Base-by-base conservation (phyloP, 164 flowering plant genomes). In the Tetrastigma voinierianum region DNA sequence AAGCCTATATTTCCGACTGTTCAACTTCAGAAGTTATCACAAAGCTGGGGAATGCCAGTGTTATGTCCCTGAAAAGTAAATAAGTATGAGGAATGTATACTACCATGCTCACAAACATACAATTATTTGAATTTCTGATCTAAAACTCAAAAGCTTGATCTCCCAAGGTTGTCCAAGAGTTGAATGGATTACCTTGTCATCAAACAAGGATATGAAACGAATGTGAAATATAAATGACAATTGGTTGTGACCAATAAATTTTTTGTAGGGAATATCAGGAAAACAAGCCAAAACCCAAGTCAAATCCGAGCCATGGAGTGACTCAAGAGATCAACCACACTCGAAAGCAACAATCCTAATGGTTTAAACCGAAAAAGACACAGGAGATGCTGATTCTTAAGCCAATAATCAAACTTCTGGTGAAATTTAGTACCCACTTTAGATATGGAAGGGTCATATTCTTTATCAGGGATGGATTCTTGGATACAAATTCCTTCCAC, bases 41-140 rank as follows among this genome's bases (percentile, higher is more conserved):
- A 75, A 94, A 94, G 77, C 98, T 94, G 1, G 98, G 98, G 74
- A 94, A 91, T 25, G 97, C 87, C 11, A 83, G 18, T 10, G 91
- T 86, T 72, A 91, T 84, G 67, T 90, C 96, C 92, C 98, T n/a
- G n/a, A n/a, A n/a, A n/a, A 60, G 51, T 9, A 4, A n/a, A 61
- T 3, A 65, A 51, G 19, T 48, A 56, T 17, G 13, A 23, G 46
- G n/a, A 63, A 32, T 32, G 40, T 32, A 4, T 32, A 32, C n/a
- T n/a, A n/a, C 7, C 40, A 32, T 32, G 6, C n/a, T 32, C 40
- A 1, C 6, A 20, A 15, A 11, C 12, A 47, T 6, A 61, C 4
- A 13, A 4, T 1, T 24, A 20, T n/a, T 1, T 19, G 46, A 47
- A 53, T n/a, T 10, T 18, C 23, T 53, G 56, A 53, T 53, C 2